Percentiles rank a stretch among this genome's conserved stretches.
Conservation (phyloP, 257 asterid genomes). For the Cruciata laevipes region DNA sequence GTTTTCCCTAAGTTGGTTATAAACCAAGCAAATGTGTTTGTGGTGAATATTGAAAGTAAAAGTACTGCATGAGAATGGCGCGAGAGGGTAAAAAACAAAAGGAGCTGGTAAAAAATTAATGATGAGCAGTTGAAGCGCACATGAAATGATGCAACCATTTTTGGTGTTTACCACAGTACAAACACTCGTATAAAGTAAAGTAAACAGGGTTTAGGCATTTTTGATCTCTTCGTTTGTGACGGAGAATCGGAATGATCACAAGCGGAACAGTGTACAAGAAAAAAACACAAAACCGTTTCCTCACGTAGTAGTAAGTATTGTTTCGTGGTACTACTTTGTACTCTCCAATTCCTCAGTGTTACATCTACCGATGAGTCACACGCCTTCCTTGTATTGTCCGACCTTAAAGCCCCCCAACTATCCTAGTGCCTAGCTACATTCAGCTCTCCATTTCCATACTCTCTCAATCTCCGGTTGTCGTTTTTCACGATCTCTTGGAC, state of each 20-base stretch:
- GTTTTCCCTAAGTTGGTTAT: neutral
- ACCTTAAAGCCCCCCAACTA: neutral
- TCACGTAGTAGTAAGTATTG: conserved; percentile 7
- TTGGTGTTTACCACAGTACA: neutral
- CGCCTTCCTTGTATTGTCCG: neutral
- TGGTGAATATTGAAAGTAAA: neutral
- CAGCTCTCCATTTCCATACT: neutral
- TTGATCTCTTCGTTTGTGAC: neutral
- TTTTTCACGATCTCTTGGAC: no score
- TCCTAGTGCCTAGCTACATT: neutral
- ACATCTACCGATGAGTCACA: conserved; percentile 15
- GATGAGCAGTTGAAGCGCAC: conserved; percentile 17
- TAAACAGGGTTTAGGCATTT: neutral
- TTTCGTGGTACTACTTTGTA: conserved; percentile 26
- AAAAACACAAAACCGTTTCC: conserved; percentile 19
- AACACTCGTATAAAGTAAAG: neutral
- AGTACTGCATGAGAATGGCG: neutral
- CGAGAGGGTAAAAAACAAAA: conserved; percentile 22
- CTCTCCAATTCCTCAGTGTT: conserved; percentile 24
- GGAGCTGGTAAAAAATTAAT: conserved; percentile 7
- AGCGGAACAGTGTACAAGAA: conserved; percentile 23
- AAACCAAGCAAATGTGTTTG: neutral
- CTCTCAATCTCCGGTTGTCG: no score
- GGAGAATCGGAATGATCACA: conserved; percentile 12
- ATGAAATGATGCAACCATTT: conserved; percentile 13